phyloP scores from a whole-genome alignment of 1,139 yeast genomes.

The Debaryomyces coudertii region DNA sequence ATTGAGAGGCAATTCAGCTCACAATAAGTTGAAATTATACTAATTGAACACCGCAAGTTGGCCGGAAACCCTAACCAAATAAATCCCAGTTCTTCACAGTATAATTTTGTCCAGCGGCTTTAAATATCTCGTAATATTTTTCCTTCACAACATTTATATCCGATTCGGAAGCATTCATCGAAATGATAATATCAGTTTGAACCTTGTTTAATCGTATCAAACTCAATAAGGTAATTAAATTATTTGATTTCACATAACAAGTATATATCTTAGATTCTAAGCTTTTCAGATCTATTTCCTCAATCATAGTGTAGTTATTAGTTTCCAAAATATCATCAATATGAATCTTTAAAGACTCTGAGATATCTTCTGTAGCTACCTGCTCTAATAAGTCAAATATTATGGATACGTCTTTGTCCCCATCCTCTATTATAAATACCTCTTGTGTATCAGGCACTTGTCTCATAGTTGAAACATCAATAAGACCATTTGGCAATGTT shows the following conservation, averaged over 20 bases:
- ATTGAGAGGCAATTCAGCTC: background rate
- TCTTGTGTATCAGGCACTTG: conserved; percentile 91
- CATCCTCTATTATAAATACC: conserved; percentile 58
- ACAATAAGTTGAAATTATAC: background rate
- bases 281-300: conserved; percentile 8
- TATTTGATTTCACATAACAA: conserved; percentile 8
- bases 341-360: conserved; percentile 43
- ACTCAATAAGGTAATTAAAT: conserved; percentile 50
- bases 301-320: conserved; percentile 16
- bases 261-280: conserved; percentile 6
- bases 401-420: conserved; percentile 56
- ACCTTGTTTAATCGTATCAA: conserved; percentile 54
- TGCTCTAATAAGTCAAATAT: conserved; percentile 73
- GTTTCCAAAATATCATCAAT: conserved; percentile 42
- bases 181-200: conserved; percentile 63
- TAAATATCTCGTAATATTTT: conserved; percentile 25
- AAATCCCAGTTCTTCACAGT: conserved; percentile 46
- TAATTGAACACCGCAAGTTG: background rate
- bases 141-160: conserved; percentile 4
- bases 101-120: conserved; percentile 30
- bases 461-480: conserved; percentile 74
- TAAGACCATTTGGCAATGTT: conserved; percentile 53
- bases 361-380: conserved; percentile 42
- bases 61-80: conserved; percentile 33
- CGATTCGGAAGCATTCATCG: conserved; percentile 55